Percentiles rank a stretch among this genome's conserved stretches.
Conservation (phyloP, 176 grass and related monocot genomes). For the Carex kokanica region DNA sequence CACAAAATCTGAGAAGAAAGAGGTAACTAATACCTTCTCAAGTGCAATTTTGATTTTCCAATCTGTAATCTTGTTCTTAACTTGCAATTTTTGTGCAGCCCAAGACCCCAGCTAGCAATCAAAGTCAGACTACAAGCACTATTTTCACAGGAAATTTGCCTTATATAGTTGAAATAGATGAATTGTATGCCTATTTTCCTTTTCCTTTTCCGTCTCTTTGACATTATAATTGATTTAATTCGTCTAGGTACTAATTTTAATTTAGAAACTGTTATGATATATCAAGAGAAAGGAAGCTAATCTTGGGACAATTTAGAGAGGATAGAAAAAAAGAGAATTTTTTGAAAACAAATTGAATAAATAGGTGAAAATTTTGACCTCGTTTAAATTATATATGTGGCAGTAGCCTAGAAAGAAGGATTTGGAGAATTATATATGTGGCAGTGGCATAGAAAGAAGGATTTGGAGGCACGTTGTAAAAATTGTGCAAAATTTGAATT, state of each 20-base stretch:
- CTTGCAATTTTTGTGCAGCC: conserved; percentile 31
- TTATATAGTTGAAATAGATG: conserved; percentile 27
- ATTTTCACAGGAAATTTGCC: conserved; percentile 61
- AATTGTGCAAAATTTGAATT: neutral
- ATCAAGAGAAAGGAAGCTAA: no score
- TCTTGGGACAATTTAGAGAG: neutral
- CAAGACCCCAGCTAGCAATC: conserved; percentile 49
- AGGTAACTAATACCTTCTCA: conserved; percentile 26
- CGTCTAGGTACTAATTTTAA: no score
- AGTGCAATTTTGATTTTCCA: neutral
- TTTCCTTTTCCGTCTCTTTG: neutral
- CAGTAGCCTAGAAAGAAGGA: no score
- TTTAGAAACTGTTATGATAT: neutral
- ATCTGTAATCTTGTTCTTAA: neutral
- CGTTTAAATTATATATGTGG: neutral
- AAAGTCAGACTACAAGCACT: conserved; percentile 37
- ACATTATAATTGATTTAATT: neutral
- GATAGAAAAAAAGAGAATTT: neutral
- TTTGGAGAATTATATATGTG: neutral
- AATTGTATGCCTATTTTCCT: conserved; percentile 43
- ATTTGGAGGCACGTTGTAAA: neutral
- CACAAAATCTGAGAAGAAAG: conserved; percentile 39
- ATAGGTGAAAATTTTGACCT: neutral
- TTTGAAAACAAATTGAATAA: neutral
- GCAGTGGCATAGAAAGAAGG: neutral